Evolutionary conservation across 495 filamentous ascomycete genomes (phyloP).

Genomic region (Trichoderma virens): DNA sequence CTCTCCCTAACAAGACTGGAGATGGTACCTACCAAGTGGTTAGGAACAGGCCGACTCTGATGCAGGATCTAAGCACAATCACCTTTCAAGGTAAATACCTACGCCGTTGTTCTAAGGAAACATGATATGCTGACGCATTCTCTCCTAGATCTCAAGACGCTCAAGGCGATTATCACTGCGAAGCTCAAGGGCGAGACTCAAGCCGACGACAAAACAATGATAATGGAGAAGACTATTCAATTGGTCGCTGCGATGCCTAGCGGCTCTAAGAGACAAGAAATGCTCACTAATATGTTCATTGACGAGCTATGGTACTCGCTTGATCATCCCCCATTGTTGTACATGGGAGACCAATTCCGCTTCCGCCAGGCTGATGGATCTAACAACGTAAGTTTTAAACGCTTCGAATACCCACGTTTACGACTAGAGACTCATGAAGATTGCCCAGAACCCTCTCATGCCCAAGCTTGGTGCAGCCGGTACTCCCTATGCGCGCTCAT

Average conservation of each 20-base stretch:
- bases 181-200: constrained; percentile 45
- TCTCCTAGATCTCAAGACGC: constrained; percentile 31
- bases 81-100: constrained; percentile 26
- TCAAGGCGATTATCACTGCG: constrained; percentile 25
- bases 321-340: constrained; percentile 47
- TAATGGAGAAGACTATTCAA: constrained; percentile 74
- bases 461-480: constrained; percentile 39
- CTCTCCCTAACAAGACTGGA: constrained; percentile 58
- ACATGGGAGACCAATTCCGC: constrained; percentile 55
- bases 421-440: not conserved
- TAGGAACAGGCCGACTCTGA: constrained; percentile 42
- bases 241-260: constrained; percentile 59
- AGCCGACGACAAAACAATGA: constrained; percentile 67
- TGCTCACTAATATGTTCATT: constrained; percentile 64
- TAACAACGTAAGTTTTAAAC: constrained; percentile 31
- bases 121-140: not conserved
- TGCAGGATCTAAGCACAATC: constrained; percentile 55
- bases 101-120: not conserved
- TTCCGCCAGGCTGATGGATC: constrained; percentile 73
- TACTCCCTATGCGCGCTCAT: constrained; percentile 62
- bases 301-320: constrained; percentile 61
- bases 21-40: constrained; percentile 44
- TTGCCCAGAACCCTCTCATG: constrained; percentile 31
- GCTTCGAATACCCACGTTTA: not conserved
- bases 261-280: constrained; percentile 51